phyloP scores from a whole-genome alignment of 176 grass and related monocot species.

The Hordeum vulgare region DNA sequence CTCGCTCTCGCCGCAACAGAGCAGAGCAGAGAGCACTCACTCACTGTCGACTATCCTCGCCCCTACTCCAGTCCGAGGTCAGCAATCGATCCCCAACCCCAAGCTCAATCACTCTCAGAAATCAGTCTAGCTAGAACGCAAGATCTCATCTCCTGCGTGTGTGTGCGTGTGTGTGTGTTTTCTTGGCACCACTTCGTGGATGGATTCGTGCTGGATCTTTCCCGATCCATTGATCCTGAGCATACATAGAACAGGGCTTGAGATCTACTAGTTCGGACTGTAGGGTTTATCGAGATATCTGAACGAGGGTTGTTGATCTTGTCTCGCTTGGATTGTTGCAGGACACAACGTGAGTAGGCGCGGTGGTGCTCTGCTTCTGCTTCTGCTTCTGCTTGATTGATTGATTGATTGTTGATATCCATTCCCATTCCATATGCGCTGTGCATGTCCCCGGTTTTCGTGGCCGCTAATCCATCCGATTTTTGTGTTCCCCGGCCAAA shows the following conservation, averaged over 20 bases:
- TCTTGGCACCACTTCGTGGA: neutral
- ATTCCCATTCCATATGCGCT: neutral
- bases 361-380: constrained; percentile 22
- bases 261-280: neutral
- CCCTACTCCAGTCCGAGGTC: no score
- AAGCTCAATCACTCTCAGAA: no score
- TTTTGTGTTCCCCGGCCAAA: neutral
- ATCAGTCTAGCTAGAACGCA: no score
- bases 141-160: no score
- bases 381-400: neutral
- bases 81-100: no score
- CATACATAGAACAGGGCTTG: neutral
- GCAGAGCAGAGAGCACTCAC: no score
- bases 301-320: constrained; percentile 16
- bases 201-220: neutral
- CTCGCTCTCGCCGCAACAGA: neutral
- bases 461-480: constrained; percentile 25
- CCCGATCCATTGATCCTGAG: neutral
- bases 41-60: no score
- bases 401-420: neutral
- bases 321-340: constrained; percentile 41
- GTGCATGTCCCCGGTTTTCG: constrained; percentile 3
- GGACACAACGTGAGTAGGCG: constrained; percentile 65
- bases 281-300: neutral
- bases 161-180: neutral